Conservation (phyloP, 148 eudicot species). For the Heliosperma pusillum region DNA sequence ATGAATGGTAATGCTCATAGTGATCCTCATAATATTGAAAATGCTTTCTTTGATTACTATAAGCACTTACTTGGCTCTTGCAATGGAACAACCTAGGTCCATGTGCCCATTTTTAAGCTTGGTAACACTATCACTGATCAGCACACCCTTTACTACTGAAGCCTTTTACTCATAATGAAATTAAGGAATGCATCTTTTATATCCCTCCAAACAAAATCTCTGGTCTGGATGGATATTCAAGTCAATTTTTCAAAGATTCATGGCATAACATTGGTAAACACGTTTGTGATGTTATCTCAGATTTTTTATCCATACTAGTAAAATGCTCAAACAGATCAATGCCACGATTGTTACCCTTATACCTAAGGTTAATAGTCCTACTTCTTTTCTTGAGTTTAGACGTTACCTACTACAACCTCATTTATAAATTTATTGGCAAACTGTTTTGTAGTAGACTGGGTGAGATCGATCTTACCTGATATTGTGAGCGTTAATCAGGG, state of each 20-base stretch:
- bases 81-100: too few species aligned
- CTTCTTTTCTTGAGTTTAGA: not conserved
- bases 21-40: not conserved
- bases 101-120: too few species aligned
- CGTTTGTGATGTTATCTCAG: not conserved
- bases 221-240: not conserved
- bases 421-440: not conserved
- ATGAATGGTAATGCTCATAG: not conserved
- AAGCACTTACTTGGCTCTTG: too few species aligned
- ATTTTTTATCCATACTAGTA: not conserved
- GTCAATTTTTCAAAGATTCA: not conserved
- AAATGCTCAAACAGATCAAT: not conserved
- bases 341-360: not conserved
- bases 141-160: accelerated
- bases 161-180: not conserved
- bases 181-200: not conserved
- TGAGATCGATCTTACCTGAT: not conserved
- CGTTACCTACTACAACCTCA: not conserved
- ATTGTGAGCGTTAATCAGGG: not conserved
- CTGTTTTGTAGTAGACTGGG: not conserved
- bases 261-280: not conserved
- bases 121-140: not conserved
- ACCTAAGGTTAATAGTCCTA: not conserved
- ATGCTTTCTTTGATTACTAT: not conserved
- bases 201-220: not conserved